Percentiles rank a stretch among this genome's conserved stretches.
These are phyloP conservation scores for Aspergillus carlsbadensis DNA, from an alignment of 495 filamentous ascomycete species.

Conservation along the genomic window DNA sequence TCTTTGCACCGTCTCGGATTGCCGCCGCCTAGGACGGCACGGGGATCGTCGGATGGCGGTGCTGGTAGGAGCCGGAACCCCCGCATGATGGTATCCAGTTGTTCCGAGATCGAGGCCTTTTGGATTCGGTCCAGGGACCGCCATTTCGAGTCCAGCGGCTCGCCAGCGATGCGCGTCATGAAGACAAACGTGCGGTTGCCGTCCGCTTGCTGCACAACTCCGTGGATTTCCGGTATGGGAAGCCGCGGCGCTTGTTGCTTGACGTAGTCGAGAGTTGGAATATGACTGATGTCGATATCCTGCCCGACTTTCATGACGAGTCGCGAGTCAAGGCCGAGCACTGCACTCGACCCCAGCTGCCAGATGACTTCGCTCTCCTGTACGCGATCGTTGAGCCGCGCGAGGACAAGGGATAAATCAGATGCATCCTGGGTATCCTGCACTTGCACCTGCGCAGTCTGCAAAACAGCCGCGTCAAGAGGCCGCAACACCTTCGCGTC, in stretches of 20 bases:
- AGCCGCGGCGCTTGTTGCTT: background rate
- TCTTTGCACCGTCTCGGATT: background rate
- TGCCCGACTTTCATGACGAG: background rate
- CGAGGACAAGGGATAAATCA: background rate
- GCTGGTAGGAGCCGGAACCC: background rate
- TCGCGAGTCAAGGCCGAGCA: background rate
- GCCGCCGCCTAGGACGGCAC: background rate
- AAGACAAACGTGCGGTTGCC: background rate
- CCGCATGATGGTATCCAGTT: background rate
- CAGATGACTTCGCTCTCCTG: background rate
- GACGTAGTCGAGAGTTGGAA: background rate
- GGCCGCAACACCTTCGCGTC: background rate
- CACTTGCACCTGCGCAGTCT: background rate
- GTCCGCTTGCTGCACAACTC: background rate
- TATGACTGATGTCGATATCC: background rate
- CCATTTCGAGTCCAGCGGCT: background rate
- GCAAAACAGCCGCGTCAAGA: background rate
- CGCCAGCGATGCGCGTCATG: background rate
- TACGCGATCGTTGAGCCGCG: background rate
- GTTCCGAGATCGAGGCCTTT: background rate
- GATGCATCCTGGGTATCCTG: background rate
- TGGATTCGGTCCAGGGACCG: background rate
- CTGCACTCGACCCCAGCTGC: background rate
- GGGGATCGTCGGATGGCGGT: background rate
- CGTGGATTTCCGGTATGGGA: background rate